phyloP scores from a whole-genome alignment of 2,329 filamentous ascomycete genomes.

The Penicillium sp. region DNA sequence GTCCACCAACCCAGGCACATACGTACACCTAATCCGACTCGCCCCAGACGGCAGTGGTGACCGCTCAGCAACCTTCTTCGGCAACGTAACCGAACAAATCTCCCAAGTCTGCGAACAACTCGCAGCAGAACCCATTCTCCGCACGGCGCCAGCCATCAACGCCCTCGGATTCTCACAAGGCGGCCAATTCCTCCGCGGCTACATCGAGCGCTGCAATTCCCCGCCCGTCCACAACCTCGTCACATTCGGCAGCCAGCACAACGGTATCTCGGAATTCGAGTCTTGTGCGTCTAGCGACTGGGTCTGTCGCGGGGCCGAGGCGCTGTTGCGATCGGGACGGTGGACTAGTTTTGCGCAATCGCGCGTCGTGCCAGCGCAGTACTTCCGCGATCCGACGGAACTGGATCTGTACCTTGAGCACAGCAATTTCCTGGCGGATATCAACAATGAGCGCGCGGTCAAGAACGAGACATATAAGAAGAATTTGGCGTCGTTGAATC shows the following conservation, averaged over 20 bases:
- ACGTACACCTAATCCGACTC: constrained; percentile 74
- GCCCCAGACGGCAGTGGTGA: constrained; percentile 64
- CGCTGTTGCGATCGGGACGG: constrained; percentile 71
- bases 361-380: constrained; percentile 85
- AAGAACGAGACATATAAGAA: constrained; percentile 73
- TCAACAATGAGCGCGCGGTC: constrained; percentile 80
- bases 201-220: constrained; percentile 79
- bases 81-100: constrained; percentile 79
- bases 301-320: constrained; percentile 76
- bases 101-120: constrained; percentile 73
- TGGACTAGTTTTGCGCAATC: constrained; percentile 76
- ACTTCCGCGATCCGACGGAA: constrained; percentile 72
- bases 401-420: constrained; percentile 69
- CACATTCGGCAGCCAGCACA: constrained; percentile 88
- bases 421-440: constrained; percentile 87
- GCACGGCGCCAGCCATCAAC: constrained; percentile 77
- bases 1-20: constrained; percentile 72
- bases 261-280: constrained; percentile 82
- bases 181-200: constrained; percentile 89
- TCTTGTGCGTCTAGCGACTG: constrained; percentile 68
- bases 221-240: constrained; percentile 73
- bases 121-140: constrained; percentile 70
- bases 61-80: constrained; percentile 81
- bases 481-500: constrained; percentile 66
- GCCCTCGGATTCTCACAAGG: constrained; percentile 94